Evolutionary conservation across 1,284 basidiomycete species (phyloP).

Genomic region (Inonotus obliquus): DNA sequence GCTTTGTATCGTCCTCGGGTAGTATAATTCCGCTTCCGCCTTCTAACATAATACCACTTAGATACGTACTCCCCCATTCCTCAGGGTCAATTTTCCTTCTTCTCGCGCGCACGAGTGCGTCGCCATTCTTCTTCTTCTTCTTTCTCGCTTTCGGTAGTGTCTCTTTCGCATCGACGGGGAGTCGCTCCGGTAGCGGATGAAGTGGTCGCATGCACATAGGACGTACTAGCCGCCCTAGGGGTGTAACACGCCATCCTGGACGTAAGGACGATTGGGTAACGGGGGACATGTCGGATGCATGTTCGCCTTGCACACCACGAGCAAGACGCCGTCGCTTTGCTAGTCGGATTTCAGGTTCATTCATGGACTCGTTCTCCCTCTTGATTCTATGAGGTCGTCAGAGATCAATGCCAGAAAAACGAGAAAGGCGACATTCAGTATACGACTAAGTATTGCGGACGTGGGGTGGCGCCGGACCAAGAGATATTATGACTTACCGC

Average conservation of each 20-base stretch:
- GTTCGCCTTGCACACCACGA: slow-evolving; percentile 33
- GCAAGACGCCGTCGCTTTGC: slow-evolving; percentile 33
- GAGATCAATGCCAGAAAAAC: not conserved
- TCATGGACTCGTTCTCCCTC: slow-evolving; percentile 29
- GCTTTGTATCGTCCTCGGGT: not conserved
- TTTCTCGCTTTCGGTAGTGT: not conserved
- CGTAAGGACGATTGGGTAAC: slow-evolving; percentile 49
- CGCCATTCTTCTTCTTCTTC: slow-evolving; percentile 24
- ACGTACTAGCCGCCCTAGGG: slow-evolving; percentile 59
- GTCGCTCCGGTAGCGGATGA: slow-evolving; percentile 41
- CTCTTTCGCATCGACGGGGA: slow-evolving; percentile 9
- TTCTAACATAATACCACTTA: slow-evolving; percentile 64
- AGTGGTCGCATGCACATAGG: slow-evolving; percentile 64
- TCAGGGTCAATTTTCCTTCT: slow-evolving; percentile 60
- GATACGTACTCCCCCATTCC: slow-evolving; percentile 57
- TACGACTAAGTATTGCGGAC: no score
- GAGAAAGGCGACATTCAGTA: no score
- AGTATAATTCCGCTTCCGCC: slow-evolving; percentile 23
- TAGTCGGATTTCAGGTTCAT: slow-evolving; percentile 24
- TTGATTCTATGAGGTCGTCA: slow-evolving; percentile 30
- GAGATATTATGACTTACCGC: slow-evolving; percentile 36
- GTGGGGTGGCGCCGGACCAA: not conserved
- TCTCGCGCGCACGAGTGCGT: slow-evolving; percentile 43
- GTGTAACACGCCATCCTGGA: slow-evolving; percentile 61
- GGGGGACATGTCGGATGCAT: slow-evolving; percentile 57